Conservation (phyloP, 2,329 filamentous ascomycete genomes). For the Cordyceps farinosa region DNA sequence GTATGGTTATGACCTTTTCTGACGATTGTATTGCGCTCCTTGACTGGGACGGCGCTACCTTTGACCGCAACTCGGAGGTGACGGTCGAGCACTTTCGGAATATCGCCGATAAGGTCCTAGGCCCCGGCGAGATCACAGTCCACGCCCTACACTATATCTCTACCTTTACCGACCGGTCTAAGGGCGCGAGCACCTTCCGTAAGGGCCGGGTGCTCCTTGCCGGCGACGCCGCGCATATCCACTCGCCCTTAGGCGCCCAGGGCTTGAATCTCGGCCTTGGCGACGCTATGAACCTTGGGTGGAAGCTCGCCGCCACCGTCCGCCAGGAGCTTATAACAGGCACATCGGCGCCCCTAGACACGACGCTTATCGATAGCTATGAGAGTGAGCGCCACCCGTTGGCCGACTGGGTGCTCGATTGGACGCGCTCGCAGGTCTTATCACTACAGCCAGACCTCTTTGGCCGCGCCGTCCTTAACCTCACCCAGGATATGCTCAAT, state of each 20-base stretch:
- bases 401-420: constrained; percentile 34
- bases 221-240: constrained; percentile 49
- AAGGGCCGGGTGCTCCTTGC: constrained; percentile 44
- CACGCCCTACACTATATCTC: constrained; percentile 25
- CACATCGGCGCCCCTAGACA: constrained; percentile 1
- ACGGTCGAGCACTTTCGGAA: constrained; percentile 23
- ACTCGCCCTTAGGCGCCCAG: constrained; percentile 46
- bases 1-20: constrained; percentile 29
- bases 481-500: constrained; percentile 28
- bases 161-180: constrained; percentile 26
- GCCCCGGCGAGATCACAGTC: constrained; percentile 25
- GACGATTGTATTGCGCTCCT: constrained; percentile 22
- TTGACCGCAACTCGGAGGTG: constrained; percentile 21
- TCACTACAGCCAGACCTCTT: constrained; percentile 28
- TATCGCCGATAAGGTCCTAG: constrained; percentile 23
- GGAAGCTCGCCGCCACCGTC: constrained; percentile 45
- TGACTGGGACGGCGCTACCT: constrained; percentile 24
- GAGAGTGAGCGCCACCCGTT: constrained; percentile 44
- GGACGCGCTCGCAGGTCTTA: constrained; percentile 35
- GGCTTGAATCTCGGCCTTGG: constrained; percentile 50
- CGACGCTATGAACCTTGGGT: constrained; percentile 47
- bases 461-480: constrained; percentile 25
- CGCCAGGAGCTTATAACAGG: background rate
- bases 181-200: constrained; percentile 33
- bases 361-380: constrained; percentile 42